Base-by-base conservation (phyloP, 2,329 filamentous ascomycete species). In the Hymenoscyphus albidus region DNA sequence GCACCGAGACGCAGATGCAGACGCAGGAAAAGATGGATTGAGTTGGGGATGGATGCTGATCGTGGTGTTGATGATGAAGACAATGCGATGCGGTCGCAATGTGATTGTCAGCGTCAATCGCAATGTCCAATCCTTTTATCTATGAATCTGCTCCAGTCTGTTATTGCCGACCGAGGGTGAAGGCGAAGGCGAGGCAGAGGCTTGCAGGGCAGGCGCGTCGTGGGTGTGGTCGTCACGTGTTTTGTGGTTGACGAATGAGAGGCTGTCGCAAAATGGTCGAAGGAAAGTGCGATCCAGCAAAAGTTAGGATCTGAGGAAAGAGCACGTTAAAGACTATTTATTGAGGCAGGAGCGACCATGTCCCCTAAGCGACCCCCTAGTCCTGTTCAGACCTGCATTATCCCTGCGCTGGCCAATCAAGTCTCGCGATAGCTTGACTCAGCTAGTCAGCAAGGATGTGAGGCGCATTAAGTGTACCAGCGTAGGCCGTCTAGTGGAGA, bases 281-380 rank as follows among this genome's bases (percentile, higher is more conserved):
- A 57, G 27, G 32, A 57, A 38, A 57, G 54, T 32, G 54, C 54
- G 54, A 57, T 57, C 54, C 44, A 51, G 44, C 44, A 51, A 51
- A 51, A 51, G 44, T 51, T 51, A 18, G 44, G 44, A 51, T 51
- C 44, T 51, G 44, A 51, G 44, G 44, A 51, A 51, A 51, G 44
- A 51, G 44, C 44, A 51, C 44, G 44, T 51, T 51, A 51, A 51
- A 51, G 44, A 51, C 44, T 51, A 51, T 51, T 51, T 51, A 51
- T 51, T 51, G 44, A 51, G 44, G 44, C 44, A 51, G 44, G 44
- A 51, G 44, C 44, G 44, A 51, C 44, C 44, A 51, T 51, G 44
- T 51, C 44, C n/a, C 44, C 44, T 51, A 22, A 51, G 44, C 44
- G 44, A 51, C 44, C 44, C 44, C 44, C 44, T 51, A 51, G 44